Percentiles rank a stretch among this genome's conserved stretches.
Evolutionary conservation across 768 basidiomycete species (phyloP).

Genomic region (Coprinellus aureogranulatus): DNA sequence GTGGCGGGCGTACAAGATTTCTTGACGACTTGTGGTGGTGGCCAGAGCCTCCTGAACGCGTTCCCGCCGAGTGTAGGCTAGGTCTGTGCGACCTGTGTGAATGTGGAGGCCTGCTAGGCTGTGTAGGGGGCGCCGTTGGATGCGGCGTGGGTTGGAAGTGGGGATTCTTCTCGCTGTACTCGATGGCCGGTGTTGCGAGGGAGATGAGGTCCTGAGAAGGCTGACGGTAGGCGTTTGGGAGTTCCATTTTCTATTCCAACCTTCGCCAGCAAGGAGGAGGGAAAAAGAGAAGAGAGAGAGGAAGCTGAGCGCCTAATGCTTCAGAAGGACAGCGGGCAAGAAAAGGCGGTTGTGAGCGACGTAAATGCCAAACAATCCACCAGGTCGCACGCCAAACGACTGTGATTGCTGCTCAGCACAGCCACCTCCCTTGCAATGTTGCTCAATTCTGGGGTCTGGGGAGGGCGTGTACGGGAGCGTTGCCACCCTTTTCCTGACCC

Average conservation of each 20-base stretch:
- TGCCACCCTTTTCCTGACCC: neutral
- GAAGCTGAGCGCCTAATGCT: conserved; percentile 5
- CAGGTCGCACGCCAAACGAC: neutral
- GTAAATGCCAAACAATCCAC: conserved; percentile 1
- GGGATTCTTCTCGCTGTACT: conserved; percentile 14
- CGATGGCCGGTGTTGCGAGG: conserved; percentile 19
- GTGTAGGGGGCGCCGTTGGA: neutral
- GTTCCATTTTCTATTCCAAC: conserved; percentile 11
- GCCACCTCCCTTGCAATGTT: too few relatives aligned
- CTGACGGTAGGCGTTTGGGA: conserved; percentile 11
- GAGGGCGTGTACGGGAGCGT: neutral
- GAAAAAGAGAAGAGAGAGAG: conserved; percentile 13
- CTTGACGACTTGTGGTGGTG: neutral
- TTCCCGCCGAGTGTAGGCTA: neutral
- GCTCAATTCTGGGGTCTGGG: neutral
- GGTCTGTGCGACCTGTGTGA: conserved; percentile 1
- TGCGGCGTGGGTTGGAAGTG: neutral
- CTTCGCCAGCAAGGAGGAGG: conserved; percentile 20
- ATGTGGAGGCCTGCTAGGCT: neutral
- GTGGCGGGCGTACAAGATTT: neutral
- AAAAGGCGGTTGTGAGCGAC: conserved; percentile 8
- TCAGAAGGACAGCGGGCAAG: conserved; percentile 12
- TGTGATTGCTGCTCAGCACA: neutral
- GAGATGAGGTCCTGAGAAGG: conserved; percentile 28
- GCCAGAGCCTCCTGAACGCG: neutral